phyloP scores from a whole-genome alignment of 106 monocot species.

The Acorus gramineus region DNA sequence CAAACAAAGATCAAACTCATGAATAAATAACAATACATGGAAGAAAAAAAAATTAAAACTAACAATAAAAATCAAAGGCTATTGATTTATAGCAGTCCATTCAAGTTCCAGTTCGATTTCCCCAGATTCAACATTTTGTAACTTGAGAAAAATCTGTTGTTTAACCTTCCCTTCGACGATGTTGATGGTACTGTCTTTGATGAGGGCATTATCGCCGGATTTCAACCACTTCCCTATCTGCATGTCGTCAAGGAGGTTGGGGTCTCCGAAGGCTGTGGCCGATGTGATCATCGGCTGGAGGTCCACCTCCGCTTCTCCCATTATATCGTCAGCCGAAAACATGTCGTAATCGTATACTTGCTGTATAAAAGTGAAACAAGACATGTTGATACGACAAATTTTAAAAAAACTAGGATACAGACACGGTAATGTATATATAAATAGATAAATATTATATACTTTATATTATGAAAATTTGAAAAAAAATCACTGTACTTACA shows the following conservation, averaged over 20 bases:
- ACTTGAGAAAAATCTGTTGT: conserved; percentile 62
- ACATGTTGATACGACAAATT: too few relatives aligned
- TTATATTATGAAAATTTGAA: too few relatives aligned
- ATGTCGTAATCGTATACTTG: conserved; percentile 82
- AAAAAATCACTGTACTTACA: too few relatives aligned
- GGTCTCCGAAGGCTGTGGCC: conserved; percentile 72
- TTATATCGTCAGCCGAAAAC: conserved; percentile 77
- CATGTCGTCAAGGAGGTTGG: conserved; percentile 57
- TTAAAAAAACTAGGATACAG: too few relatives aligned
- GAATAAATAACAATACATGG: too few relatives aligned
- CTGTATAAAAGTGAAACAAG: conserved; percentile 19
- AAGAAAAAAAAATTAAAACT: too few relatives aligned
- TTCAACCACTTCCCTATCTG: conserved; percentile 85
- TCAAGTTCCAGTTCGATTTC: conserved; percentile 64
- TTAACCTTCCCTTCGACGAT: conserved; percentile 63
- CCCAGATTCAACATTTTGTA: conserved; percentile 88
- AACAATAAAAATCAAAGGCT: not conserved
- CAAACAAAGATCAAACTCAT: too few relatives aligned
- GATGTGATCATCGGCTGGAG: conserved; percentile 74
- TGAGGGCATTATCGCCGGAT: conserved; percentile 71
- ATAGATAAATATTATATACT: too few relatives aligned
- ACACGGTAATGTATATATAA: too few relatives aligned
- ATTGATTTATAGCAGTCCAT: conserved; percentile 40
- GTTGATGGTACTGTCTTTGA: conserved; percentile 58
- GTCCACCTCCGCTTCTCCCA: conserved; percentile 90